These are phyloP conservation scores for Tubosaeta sp. DNA, from an alignment of 768 basidiomycete genomes.

Conservation along the genomic window DNA sequence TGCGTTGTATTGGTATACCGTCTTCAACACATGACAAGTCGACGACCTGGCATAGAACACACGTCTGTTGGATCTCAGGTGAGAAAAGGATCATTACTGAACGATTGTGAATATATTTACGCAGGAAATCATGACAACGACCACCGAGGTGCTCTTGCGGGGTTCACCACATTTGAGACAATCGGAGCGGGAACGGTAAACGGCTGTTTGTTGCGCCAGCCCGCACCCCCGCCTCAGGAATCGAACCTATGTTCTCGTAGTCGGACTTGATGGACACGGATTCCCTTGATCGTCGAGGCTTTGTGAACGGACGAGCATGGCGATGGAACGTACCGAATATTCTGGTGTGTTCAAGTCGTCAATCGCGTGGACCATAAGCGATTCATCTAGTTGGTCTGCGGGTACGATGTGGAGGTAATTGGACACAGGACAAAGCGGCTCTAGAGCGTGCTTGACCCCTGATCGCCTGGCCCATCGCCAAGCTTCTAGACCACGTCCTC, in stretches of 20 bases:
- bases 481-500: slow-evolving; percentile 74
- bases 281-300: background rate
- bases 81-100: too few species aligned
- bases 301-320: too few species aligned
- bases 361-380: too few species aligned
- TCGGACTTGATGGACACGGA: background rate
- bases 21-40: background rate
- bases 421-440: too few species aligned
- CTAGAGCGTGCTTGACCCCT: too few species aligned
- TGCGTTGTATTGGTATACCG: slow-evolving; percentile 1
- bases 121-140: slow-evolving; percentile 17
- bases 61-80: too few species aligned
- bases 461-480: slow-evolving; percentile 68
- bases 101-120: background rate
- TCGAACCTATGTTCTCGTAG: slow-evolving; percentile 25
- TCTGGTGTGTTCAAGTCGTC: too few species aligned
- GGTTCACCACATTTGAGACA: slow-evolving; percentile 8
- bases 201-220: slow-evolving; percentile 59
- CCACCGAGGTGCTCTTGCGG: too few species aligned
- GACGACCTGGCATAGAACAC: background rate
- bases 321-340: too few species aligned
- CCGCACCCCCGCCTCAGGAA: slow-evolving; percentile 68
- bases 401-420: too few species aligned
- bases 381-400: too few species aligned
- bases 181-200: slow-evolving; percentile 49